Evolutionary conservation across 2,329 filamentous ascomycete genomes (phyloP), one percentile per base, ranked within the genome.

Genomic region (Cladosporium sp.): DNA sequence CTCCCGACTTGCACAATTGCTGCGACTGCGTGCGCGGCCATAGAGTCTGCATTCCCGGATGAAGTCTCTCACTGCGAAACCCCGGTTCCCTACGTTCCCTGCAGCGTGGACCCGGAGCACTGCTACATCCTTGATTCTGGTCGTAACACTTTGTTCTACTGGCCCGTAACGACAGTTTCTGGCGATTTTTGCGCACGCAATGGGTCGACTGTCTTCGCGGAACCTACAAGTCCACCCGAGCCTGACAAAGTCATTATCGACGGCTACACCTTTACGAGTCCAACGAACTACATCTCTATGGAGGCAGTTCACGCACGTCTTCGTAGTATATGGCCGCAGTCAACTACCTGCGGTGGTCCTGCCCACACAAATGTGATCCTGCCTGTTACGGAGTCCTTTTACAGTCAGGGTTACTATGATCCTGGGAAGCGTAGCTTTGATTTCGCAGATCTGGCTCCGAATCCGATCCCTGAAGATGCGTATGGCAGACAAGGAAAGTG

Each of bases 141-240:
- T 41, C 18, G 3, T 26, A n/a, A 32, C 21, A 64, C 49, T 15
- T 36, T 64, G 15, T 64, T 47, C 51, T 64, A 57, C 61, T 64
- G 61, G 61, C 61, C 61, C 24, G 24, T 57, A 15, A 64, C 49
- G 36, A 64, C 61, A 15, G 51, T 64, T 24, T 55, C 51, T 15
- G 61, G 61, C 61, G 51, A 64, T 26, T 64, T 64, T 18, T 64
- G 61, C 34, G 61, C 61, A 24, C 61, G 34, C 4, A 57, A 64
- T 12, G 61, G 61, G 24, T 44, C 61, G 12, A 64, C 61, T 18
- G 51, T 64, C 24, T 55, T 57, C 34, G 49, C 61, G 3, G 34
- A 41, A 34, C 49, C 49, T 3, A 64, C 51, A 41, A 57, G 52
- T 24, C 61, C 61, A 24, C 49, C 61, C 15, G 61, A 41, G 51